Conservation (phyloP, 2,329 filamentous ascomycete genomes). For the Calonectria pteridis region DNA sequence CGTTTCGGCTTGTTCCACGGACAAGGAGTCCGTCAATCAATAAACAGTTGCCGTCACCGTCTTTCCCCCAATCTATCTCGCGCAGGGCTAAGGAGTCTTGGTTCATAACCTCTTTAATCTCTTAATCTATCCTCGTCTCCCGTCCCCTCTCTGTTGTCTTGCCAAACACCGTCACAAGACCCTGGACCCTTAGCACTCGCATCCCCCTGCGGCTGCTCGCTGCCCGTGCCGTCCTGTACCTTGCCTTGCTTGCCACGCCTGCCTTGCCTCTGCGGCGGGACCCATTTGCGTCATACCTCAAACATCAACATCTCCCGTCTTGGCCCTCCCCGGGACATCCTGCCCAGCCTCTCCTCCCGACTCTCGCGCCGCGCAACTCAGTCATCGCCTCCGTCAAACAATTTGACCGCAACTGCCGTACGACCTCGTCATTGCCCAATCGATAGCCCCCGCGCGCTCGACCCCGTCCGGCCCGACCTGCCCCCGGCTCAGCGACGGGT, state of each 20-base stretch:
- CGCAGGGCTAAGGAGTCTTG: not conserved
- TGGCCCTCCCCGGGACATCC: not conserved
- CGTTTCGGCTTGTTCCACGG: constrained; percentile 11
- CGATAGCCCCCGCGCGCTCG: not conserved
- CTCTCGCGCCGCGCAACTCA: not conserved
- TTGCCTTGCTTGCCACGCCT: constrained; percentile 19
- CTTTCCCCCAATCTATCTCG: constrained; percentile 10
- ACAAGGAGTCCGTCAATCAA: not conserved
- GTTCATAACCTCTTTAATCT: not conserved
- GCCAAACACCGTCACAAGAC: not conserved
- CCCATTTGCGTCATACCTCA: constrained; percentile 43
- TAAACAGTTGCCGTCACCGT: constrained; percentile 17
- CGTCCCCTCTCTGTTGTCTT: not conserved
- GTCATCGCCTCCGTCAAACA: not conserved
- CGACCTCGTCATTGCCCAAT: not conserved
- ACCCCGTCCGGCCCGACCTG: not conserved
- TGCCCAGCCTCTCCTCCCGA: constrained; percentile 5
- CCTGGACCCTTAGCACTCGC: constrained; percentile 3
- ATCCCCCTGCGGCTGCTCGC: not conserved
- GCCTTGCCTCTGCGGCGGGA: constrained; percentile 36
- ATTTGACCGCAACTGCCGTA: not conserved
- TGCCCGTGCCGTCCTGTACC: not conserved
- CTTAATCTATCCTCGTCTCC: not conserved
- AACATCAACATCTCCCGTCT: constrained; percentile 20
- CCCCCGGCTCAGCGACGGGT: not conserved